Base-by-base conservation (phyloP, 1,284 basidiomycete species). In the Coniferiporia weirii region DNA sequence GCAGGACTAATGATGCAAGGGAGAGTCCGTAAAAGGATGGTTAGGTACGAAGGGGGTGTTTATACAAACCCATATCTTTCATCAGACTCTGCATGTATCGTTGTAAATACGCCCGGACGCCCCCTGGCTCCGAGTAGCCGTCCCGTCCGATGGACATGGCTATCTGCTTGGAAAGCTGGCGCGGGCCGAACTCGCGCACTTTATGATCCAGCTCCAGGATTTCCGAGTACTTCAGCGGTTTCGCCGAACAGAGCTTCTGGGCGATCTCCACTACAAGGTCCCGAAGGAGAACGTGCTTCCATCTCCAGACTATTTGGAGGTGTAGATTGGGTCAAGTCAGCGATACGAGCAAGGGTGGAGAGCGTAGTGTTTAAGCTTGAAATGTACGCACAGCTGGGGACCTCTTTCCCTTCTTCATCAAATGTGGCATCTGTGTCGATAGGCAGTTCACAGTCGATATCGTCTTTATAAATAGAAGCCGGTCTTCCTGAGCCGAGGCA, bases 221-320 rank as follows among this genome's bases (percentile, higher is more conserved):
- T 20, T 61, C 59, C 10, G 54, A 43, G 27, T 61, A 61, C 19
- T 54, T 56, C n/a, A 56, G 15, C 13, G 54, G 54, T 6, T 32
- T 52, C 6, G 59, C 59, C 7, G 48, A 57, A 13, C 50, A 27
- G 10, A 63, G 43, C 4, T 52, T 46, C 5, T 58, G 45, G 19
- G 55, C 17, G 20, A 64, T 52, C 8, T 54, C 36, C 12, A n/a
- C n/a, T 34, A 57, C 12, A 17, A 60, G 53, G 34, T 63, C 59
- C 12, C 50, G 54, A 36, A 55, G 52, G 50, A 61, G 59, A 27
- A 32, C 43, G 46, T 60, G 20, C 22, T 53, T 52, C 62, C 61
- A 63, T 35, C 40, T 19, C 50, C 61, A 60, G 27, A 46, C 64
- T 63, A 34, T 7, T 43, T n/a, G 5, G 5, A 5, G 27, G 5